Conservation (phyloP, 257 asterid species). For the Solanum tarijense region DNA sequence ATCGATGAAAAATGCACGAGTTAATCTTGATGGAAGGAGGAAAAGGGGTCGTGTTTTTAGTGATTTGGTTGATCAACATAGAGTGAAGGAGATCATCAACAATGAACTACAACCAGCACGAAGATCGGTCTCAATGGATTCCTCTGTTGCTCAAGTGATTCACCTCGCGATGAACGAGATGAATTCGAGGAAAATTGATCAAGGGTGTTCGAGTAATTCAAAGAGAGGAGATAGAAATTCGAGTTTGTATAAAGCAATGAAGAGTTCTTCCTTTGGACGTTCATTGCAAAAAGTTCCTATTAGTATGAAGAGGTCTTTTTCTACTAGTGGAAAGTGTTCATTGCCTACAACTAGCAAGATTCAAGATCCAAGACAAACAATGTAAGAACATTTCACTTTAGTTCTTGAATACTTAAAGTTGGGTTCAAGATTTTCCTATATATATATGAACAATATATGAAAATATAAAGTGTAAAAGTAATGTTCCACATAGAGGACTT, state of each 20-base stretch:
- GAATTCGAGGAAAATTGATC: constrained; percentile 6
- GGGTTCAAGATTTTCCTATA: background rate
- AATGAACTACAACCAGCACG: constrained; percentile 26
- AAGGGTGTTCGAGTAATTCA: constrained; percentile 17
- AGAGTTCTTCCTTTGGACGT: constrained; percentile 36
- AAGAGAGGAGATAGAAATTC: constrained; percentile 11
- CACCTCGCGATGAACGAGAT: constrained; percentile 1
- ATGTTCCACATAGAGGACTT: background rate
- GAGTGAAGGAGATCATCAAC: constrained; percentile 10
- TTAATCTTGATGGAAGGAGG: background rate
- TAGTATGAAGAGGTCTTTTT: constrained; percentile 53
- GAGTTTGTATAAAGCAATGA: constrained; percentile 23
- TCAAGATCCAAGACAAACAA: constrained; percentile 9
- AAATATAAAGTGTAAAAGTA: background rate
- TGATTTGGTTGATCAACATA: constrained; percentile 27
- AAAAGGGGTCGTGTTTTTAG: constrained; percentile 25
- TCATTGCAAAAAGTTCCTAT: constrained; percentile 34
- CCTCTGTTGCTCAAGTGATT: constrained; percentile 18
- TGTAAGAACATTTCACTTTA: background rate
- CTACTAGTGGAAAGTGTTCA: constrained; percentile 34
- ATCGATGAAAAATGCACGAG: background rate
- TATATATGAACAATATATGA: background rate
- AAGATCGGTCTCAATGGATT: constrained; percentile 57
- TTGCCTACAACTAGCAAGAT: background rate
- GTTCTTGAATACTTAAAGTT: background rate